Conservation (phyloP, 148 eudicot genomes). For the Nepenthes gracilis region DNA sequence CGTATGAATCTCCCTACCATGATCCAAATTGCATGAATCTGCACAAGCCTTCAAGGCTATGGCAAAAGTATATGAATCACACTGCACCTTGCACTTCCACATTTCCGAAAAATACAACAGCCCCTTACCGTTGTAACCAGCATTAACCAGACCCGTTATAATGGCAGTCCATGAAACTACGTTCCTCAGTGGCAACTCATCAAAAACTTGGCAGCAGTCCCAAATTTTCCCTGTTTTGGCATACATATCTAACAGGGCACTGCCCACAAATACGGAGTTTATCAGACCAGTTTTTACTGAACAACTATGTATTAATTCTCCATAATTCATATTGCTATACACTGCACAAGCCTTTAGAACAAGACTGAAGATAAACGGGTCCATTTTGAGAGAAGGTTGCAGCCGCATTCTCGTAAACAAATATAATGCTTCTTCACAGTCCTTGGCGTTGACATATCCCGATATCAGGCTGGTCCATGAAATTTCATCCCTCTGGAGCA, state of each 20-base stretch:
- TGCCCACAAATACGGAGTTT: conserved; percentile 76
- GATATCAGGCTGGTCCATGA: conserved; percentile 74
- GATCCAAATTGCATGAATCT: conserved; percentile 31
- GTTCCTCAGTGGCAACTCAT: conserved; percentile 78
- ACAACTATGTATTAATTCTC: conserved; percentile 51
- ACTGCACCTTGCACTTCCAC: conserved; percentile 34
- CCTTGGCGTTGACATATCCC: conserved; percentile 46
- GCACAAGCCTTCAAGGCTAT: conserved; percentile 93
- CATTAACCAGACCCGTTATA: conserved; percentile 71
- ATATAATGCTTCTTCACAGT: conserved; percentile 44
- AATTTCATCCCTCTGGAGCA: conserved; percentile 59
- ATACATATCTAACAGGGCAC: conserved; percentile 83
- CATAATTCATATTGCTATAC: conserved; percentile 20
- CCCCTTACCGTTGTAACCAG: conserved; percentile 48
- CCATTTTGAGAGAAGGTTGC: conserved; percentile 30
- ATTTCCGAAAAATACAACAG: conserved; percentile 59
- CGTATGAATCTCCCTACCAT: conserved; percentile 71
- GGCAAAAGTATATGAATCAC: conserved; percentile 65
- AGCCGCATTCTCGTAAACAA: conserved; percentile 59
- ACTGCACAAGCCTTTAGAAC: conserved; percentile 81
- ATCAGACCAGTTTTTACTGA: conserved; percentile 48
- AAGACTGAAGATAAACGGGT: conserved; percentile 57
- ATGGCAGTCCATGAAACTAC: conserved; percentile 88
- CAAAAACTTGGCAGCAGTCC: conserved; percentile 63
- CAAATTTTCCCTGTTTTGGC: conserved; percentile 39